These are phyloP conservation scores for Microbotryum silenes-acaulis DNA, from an alignment of 1,284 basidiomycete genomes.

Conservation along the genomic window DNA sequence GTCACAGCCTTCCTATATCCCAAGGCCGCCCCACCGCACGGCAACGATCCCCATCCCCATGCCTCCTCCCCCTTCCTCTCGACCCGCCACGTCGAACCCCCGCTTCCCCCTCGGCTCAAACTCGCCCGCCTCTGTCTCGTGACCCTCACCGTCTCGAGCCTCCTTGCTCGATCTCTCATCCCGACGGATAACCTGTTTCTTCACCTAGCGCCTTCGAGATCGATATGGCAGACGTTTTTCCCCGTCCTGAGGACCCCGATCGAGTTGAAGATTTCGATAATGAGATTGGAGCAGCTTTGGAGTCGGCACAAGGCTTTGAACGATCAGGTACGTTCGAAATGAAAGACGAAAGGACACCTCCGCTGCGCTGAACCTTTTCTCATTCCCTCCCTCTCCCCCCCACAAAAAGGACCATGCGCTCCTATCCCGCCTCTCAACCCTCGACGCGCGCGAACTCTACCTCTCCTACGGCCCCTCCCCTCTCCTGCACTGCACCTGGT, in stretches of 20 bases:
- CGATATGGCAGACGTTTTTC: constrained; percentile 2
- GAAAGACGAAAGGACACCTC: too few relatives aligned
- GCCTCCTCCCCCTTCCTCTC: too few relatives aligned
- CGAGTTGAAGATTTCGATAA: constrained; percentile 11
- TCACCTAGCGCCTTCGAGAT: constrained; percentile 12
- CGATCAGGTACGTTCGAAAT: too few relatives aligned
- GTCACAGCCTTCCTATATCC: too few relatives aligned
- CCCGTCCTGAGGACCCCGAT: constrained; percentile 19
- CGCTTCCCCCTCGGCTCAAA: too few relatives aligned
- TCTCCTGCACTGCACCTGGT: constrained; percentile 22
- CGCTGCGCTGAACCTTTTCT: too few relatives aligned
- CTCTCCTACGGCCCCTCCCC: constrained; percentile 15
- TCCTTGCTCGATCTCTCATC: background rate
- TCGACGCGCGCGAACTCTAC: constrained; percentile 25
- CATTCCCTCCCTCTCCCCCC: too few relatives aligned
- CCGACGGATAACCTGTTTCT: constrained; percentile 25
- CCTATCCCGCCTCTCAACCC: constrained; percentile 19
- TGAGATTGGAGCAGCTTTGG: too few relatives aligned
- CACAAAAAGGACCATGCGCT: background rate
- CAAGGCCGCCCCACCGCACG: too few relatives aligned
- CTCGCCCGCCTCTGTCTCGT: constrained; percentile 16
- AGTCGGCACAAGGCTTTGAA: too few relatives aligned
- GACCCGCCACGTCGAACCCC: too few relatives aligned
- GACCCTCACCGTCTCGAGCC: constrained; percentile 6
- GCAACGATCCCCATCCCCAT: too few relatives aligned